Base-by-base conservation (phyloP, 1,284 basidiomycete genomes). In the Tremellales sp. region DNA sequence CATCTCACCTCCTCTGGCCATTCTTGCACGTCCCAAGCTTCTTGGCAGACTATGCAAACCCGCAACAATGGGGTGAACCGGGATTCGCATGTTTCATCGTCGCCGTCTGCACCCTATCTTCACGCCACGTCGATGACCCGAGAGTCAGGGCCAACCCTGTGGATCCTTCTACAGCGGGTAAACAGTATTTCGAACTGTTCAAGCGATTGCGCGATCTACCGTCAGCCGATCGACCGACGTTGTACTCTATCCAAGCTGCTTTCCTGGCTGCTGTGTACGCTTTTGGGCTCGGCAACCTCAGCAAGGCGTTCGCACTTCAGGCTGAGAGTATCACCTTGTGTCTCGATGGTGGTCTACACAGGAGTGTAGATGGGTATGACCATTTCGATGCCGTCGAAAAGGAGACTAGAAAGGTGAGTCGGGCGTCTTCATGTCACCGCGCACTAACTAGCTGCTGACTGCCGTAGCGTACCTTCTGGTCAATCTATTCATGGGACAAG, bases 401-500 rank as follows among this genome's bases (percentile, higher is more conserved):
- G 58, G 87, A 92, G 69, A 83, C 89, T 17, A 81, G 89, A 49
- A 90, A 90, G 55, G 68, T 69, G 44, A 56, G 64, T 55, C 26
- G 10, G 19, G 33, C 33, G 15, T 5, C 4, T 10, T 4, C 8
- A 17, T 24, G 40, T 29, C 5, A 0, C 41, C n/a, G 21, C 36
- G 25, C 17, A 10, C n/a, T 39, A 2, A 29, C 12, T 24, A 13
- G 11, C 39, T 40, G 17, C 25, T 33, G 23, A 35, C 37, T 26
- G 11, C n/a, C n/a, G 12, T 31, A 71, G 72, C 82, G 89, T 56
- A 92, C 89, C 0, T 93, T 92, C 72, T 93, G 89, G 89, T 88
- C 87, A 53, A 87, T 92, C 22, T 93, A 92, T 72, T 79, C 89
- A 39, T 92, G 89, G 89, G 89, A 92, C 72, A 92, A 92, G 73